These are phyloP conservation scores for Eucalyptus cloeziana DNA, from an alignment of 345 rosid genomes.

Conservation along the genomic window DNA sequence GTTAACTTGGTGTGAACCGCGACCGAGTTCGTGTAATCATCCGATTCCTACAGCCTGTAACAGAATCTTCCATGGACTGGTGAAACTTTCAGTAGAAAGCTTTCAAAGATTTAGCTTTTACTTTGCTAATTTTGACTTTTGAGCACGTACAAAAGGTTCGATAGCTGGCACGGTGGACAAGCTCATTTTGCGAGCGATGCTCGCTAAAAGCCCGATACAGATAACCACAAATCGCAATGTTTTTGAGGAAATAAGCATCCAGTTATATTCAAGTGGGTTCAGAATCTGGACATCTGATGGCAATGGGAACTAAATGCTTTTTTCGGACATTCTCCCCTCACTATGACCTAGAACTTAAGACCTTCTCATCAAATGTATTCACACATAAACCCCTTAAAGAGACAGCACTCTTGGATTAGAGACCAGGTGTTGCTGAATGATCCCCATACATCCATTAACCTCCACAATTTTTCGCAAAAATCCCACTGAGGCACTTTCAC, in stretches of 20 bases:
- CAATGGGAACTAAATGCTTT: not conserved
- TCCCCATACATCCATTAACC: not conserved
- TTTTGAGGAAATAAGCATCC: not conserved
- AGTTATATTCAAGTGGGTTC: not conserved
- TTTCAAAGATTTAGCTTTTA: not conserved
- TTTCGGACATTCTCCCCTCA: not conserved
- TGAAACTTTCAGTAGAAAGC: not conserved
- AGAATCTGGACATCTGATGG: not conserved
- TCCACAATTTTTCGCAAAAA: not conserved
- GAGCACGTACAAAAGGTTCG: not conserved
- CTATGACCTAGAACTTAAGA: not conserved
- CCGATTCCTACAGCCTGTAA: not conserved
- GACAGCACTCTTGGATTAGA: not conserved
- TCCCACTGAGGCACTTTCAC: not conserved
- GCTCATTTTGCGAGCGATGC: not conserved
- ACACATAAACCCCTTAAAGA: not conserved
- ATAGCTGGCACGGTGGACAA: not conserved
- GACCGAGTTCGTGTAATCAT: not conserved
- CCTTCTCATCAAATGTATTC: not conserved
- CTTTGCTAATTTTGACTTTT: not conserved
- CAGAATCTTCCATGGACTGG: not conserved
- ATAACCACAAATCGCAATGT: not conserved
- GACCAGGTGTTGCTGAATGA: not conserved
- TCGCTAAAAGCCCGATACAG: not conserved
- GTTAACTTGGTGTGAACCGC: not conserved